Evolutionary conservation across 2,329 filamentous ascomycete species (phyloP).

Genomic region (Diaporthe batatas): DNA sequence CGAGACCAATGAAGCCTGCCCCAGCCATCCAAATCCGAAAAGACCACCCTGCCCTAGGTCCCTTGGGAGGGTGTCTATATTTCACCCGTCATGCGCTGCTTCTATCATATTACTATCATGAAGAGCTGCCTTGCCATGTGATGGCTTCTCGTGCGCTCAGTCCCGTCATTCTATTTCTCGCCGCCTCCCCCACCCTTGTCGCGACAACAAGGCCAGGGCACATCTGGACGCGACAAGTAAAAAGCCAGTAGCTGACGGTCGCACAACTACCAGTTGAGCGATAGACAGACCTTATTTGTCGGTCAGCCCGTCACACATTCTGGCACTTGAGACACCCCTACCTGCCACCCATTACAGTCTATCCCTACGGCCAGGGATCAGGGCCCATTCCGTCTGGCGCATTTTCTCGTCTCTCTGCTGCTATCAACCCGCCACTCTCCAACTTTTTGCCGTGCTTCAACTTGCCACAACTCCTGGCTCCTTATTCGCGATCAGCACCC

Average conservation of each 20-base stretch:
- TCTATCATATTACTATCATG: too few relatives aligned
- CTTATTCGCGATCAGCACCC: neutral
- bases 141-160: neutral
- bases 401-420: conserved; percentile 17
- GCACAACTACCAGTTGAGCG: neutral
- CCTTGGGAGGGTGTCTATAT: conserved; percentile 21
- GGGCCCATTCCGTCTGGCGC: conserved; percentile 16
- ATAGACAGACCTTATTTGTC: neutral
- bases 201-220: neutral
- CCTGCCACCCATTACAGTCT: conserved; percentile 20
- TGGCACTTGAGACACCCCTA: conserved; percentile 16
- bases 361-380: conserved; percentile 35
- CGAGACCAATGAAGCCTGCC: conserved; percentile 21
- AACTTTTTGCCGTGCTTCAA: conserved; percentile 14
- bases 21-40: conserved; percentile 32
- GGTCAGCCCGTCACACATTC: conserved; percentile 15
- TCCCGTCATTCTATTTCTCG: neutral
- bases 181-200: neutral
- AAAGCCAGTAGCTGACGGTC: neutral
- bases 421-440: conserved; percentile 29
- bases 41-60: conserved; percentile 4
- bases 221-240: neutral
- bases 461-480: neutral
- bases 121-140: neutral
- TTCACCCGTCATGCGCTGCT: conserved; percentile 25